Conservation (phyloP, 148 eudicot genomes). For the Rhododendron henanense region DNA sequence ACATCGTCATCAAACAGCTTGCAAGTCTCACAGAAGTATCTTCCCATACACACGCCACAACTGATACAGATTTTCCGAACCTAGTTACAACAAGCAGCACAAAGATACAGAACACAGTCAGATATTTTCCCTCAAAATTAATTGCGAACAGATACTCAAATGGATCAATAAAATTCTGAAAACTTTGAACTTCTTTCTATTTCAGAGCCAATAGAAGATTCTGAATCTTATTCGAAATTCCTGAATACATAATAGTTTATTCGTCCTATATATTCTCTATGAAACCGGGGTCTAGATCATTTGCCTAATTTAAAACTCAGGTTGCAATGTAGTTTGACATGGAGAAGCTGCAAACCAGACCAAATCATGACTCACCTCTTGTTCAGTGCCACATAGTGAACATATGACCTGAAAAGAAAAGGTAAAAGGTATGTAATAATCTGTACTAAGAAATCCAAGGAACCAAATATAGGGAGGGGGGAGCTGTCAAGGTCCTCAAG, state of each 20-base stretch:
- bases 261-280: background rate
- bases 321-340: background rate
- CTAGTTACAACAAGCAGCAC: conserved; percentile 29
- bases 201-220: background rate
- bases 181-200: no score
- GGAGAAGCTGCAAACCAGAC: background rate
- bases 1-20: conserved; percentile 89
- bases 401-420: conserved; percentile 61
- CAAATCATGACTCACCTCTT: conserved; percentile 58
- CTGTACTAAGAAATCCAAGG: background rate
- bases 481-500: background rate
- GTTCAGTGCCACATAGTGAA: conserved; percentile 84
- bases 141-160: background rate
- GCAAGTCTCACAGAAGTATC: conserved; percentile 73
- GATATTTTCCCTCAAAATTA: background rate
- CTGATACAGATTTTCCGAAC: conserved; percentile 67
- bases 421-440: background rate
- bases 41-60: conserved; percentile 93
- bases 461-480: background rate
- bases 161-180: no score
- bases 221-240: no score
- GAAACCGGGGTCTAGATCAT: background rate
- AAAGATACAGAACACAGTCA: conserved; percentile 7
- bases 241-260: background rate
- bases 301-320: background rate